Evolutionary conservation across 352 stramenopile species (phyloP).

Genomic region (Globisporangium echinulatum): DNA sequence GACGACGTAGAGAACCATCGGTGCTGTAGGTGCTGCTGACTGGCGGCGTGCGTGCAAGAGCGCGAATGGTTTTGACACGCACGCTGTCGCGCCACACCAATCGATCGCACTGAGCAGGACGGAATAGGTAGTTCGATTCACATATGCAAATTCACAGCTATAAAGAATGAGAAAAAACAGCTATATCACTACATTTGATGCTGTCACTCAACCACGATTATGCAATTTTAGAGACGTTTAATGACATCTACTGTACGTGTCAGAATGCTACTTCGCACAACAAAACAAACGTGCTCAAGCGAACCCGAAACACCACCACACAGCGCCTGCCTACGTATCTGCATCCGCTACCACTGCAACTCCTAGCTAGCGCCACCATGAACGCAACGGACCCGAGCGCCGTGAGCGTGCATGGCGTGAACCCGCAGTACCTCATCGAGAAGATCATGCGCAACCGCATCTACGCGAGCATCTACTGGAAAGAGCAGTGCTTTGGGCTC

Average conservation of each 20-base stretch:
- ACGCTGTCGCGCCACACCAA: background rate
- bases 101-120: background rate
- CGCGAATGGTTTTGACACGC: background rate
- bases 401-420: constrained; percentile 91
- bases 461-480: constrained; percentile 95
- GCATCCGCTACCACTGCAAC: background rate
- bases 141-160: background rate
- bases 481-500: constrained; percentile 97
- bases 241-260: no score
- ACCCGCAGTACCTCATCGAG: constrained; percentile 97
- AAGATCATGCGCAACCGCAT: constrained; percentile 98
- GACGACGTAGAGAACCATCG: constrained; percentile 95
- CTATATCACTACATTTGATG: no score
- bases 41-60: no score
- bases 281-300: no score
- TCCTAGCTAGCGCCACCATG: constrained; percentile 17
- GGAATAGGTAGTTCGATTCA: background rate
- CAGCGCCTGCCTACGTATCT: background rate
- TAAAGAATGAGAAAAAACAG: no score
- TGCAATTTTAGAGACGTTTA: no score
- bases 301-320: background rate
- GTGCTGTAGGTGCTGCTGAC: no score
- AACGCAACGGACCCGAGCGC: constrained; percentile 92
- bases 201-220: no score
- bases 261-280: no score